These are phyloP conservation scores for Aspergillus ibericus DNA, from an alignment of 2,329 filamentous ascomycete genomes.

Conservation along the genomic window DNA sequence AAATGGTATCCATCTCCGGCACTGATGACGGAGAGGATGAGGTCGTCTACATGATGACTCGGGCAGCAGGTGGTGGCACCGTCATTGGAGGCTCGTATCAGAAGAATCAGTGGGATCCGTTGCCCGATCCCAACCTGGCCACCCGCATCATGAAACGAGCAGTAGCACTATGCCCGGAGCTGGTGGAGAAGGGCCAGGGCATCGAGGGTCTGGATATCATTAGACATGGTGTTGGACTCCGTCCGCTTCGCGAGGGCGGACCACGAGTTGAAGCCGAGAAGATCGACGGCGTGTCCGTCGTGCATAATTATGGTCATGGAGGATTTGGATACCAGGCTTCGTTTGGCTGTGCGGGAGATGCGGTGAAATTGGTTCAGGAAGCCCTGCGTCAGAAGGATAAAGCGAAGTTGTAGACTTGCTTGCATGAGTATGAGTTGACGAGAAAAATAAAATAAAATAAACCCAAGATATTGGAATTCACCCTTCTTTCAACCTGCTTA, in stretches of 20 bases:
- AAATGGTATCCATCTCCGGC: conserved; percentile 70
- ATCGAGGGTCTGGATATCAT: conserved; percentile 73
- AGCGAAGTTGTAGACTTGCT: conserved; percentile 31
- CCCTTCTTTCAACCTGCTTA: not conserved
- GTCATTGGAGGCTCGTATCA: conserved; percentile 85
- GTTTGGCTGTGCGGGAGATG: conserved; percentile 69
- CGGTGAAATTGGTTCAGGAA: conserved; percentile 66
- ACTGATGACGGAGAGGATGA: conserved; percentile 74
- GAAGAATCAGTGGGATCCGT: conserved; percentile 74
- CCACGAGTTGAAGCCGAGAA: conserved; percentile 73
- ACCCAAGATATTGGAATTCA: no score
- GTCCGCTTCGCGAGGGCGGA: conserved; percentile 72
- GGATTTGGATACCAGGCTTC: conserved; percentile 63
- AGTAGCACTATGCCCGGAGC: conserved; percentile 36
- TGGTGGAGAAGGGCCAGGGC: conserved; percentile 58
- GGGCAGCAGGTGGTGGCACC: conserved; percentile 74
- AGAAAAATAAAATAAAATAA: no score
- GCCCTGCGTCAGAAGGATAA: conserved; percentile 32
- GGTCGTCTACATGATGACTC: conserved; percentile 76
- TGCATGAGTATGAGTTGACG: no score
- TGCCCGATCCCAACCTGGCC: conserved; percentile 77
- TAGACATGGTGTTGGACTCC: conserved; percentile 77
- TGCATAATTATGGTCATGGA: conserved; percentile 49
- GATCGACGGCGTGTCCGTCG: conserved; percentile 58
- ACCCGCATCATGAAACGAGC: conserved; percentile 76